These are phyloP conservation scores for Cerrena zonata DNA, from an alignment of 1,284 basidiomycete species.

Conservation along the genomic window DNA sequence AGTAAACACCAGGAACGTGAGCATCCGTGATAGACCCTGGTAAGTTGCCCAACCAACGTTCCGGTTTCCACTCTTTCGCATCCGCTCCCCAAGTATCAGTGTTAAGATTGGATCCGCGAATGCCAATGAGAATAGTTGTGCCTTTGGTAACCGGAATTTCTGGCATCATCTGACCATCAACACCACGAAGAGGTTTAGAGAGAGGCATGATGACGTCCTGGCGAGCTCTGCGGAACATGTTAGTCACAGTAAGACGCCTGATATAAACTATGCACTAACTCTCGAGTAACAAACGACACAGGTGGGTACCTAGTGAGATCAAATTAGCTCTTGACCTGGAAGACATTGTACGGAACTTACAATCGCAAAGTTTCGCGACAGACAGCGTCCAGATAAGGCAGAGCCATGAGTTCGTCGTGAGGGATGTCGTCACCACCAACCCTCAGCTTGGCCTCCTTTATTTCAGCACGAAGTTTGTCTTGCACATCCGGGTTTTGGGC, in stretches of 20 bases:
- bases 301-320: conserved; percentile 7
- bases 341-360: conserved; percentile 6
- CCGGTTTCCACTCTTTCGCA: conserved; percentile 18
- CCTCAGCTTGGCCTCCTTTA: conserved; percentile 8
- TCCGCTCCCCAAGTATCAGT: conserved; percentile 40
- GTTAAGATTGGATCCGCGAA: conserved; percentile 40
- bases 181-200: conserved; percentile 34
- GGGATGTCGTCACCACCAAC: conserved; percentile 12
- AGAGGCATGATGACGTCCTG: conserved; percentile 52
- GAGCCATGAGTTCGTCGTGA: conserved; percentile 17
- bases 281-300: conserved; percentile 6
- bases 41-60: conserved; percentile 17
- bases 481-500: conserved; percentile 18
- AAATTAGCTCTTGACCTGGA: neutral
- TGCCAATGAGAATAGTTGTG: conserved; percentile 34
- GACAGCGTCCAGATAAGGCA: conserved; percentile 22
- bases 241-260: neutral
- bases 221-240: conserved; percentile 9
- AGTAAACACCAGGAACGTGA: conserved; percentile 16
- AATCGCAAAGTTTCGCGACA: conserved; percentile 20
- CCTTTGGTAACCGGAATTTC: conserved; percentile 42
- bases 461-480: conserved; percentile 18
- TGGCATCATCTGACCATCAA: conserved; percentile 32
- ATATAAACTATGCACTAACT: too few relatives aligned
- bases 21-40: conserved; percentile 15